A percentile compares a stretch with the other conserved stretches of the same genome.
These are phyloP conservation scores for Hyparrhenia diplandra DNA, from an alignment of 176 grass and related monocot genomes.

Conservation along the genomic window DNA sequence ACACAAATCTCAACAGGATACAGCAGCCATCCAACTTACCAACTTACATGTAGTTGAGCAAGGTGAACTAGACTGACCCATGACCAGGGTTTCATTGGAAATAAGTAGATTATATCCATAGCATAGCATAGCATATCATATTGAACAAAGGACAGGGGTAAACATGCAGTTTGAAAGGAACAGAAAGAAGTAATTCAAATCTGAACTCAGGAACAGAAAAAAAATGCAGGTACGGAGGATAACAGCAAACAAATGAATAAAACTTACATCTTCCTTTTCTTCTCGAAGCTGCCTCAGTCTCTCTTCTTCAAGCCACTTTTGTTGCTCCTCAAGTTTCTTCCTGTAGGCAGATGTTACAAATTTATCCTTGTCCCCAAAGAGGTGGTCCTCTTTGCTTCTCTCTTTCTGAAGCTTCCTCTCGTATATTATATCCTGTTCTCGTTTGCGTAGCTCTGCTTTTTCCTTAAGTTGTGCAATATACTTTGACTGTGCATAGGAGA, in stretches of 20 bases:
- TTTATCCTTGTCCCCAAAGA: slow-evolving; percentile 81
- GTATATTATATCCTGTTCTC: slow-evolving; percentile 87
- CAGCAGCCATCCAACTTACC: not conserved
- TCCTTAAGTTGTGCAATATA: slow-evolving; percentile 86
- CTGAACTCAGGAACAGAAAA: not conserved
- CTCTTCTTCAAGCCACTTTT: slow-evolving; percentile 92
- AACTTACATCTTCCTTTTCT: slow-evolving; percentile 93
- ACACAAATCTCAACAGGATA: not conserved
- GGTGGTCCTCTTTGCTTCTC: slow-evolving; percentile 90
- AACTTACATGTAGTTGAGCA: not conserved
- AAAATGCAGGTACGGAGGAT: not conserved
- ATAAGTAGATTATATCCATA: not conserved
- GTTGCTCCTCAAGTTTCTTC: slow-evolving; percentile 89
- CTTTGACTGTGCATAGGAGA: slow-evolving; percentile 61
- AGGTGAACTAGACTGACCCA: not conserved
- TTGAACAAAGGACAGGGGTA: not conserved
- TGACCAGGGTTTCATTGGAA: not conserved
- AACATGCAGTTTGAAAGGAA: not conserved
- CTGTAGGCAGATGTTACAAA: slow-evolving; percentile 91
- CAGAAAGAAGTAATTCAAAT: not conserved
- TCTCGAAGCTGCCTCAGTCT: slow-evolving; percentile 57
- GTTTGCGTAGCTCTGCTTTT: slow-evolving; percentile 85
- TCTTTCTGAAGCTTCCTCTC: slow-evolving; percentile 96
- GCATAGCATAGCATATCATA: not conserved
- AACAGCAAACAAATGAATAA: not conserved